Percentiles rank a stretch among this genome's conserved stretches.
phyloP scores from a whole-genome alignment of 257 asterid genomes.

The Salvia miltiorrhiza region DNA sequence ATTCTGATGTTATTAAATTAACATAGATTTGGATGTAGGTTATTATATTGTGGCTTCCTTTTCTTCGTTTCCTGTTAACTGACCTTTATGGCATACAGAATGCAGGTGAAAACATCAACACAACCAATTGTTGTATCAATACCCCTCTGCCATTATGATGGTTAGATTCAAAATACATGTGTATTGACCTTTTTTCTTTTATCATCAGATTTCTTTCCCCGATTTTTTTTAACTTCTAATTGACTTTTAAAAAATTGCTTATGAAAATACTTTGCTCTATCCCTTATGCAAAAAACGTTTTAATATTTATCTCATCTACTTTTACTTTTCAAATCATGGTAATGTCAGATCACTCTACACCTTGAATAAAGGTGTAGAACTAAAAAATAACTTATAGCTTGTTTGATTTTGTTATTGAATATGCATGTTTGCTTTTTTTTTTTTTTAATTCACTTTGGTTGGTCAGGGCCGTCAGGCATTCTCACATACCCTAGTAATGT shows the following conservation, averaged over 20 bases:
- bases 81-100: constrained; percentile 50
- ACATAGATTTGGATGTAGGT: background rate
- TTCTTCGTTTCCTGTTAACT: constrained; percentile 5
- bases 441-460: constrained; percentile 12
- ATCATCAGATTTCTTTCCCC: background rate
- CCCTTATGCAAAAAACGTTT: constrained; percentile 1
- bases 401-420: background rate
- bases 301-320: background rate
- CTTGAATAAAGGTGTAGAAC: background rate
- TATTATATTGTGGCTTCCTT: constrained; percentile 2
- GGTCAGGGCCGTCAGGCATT: background rate
- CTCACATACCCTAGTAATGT: constrained; percentile 2
- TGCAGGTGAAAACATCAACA: constrained; percentile 85
- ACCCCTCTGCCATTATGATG: constrained; percentile 80
- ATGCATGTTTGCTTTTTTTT: background rate
- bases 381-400: background rate
- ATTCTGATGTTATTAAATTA: background rate
- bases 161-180: constrained; percentile 45
- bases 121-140: constrained; percentile 89
- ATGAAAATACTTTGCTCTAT: background rate
- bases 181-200: background rate
- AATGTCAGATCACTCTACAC: background rate
- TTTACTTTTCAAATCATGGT: constrained; percentile 4
- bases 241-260: background rate
- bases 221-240: background rate